Evolutionary conservation across 2,329 filamentous ascomycete species (phyloP).

Genomic region (Madurella fahalii): DNA sequence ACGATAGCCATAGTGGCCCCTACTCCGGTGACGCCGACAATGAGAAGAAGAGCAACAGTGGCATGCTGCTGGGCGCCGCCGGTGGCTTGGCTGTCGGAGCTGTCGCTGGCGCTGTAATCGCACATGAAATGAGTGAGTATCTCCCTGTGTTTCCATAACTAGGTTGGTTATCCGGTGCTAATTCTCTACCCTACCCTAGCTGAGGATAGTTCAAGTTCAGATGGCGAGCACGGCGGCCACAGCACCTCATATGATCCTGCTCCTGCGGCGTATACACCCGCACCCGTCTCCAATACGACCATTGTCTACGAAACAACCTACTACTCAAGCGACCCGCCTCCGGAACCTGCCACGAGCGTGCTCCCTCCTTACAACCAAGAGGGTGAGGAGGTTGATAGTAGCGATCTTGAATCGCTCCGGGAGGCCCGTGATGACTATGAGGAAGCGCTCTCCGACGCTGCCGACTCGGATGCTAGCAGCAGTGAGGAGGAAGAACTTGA

Average conservation of each 20-base stretch:
- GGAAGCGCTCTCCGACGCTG: conserved; percentile 19
- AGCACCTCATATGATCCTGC: neutral
- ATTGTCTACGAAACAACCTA: conserved; percentile 19
- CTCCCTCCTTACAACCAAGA: conserved; percentile 33
- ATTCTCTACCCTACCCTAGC: neutral
- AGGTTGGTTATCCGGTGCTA: neutral
- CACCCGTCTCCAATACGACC: conserved; percentile 4
- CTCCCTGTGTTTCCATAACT: neutral
- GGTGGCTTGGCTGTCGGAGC: conserved; percentile 55
- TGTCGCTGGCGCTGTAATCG: conserved; percentile 54
- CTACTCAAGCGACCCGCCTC: conserved; percentile 15
- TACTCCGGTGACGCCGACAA: conserved; percentile 26
- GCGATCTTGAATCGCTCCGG: conserved; percentile 40
- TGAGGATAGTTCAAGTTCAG: conserved; percentile 22
- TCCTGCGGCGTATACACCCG: too few relatives aligned
- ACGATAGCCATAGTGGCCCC: conserved; percentile 1
- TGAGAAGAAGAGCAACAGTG: conserved; percentile 42
- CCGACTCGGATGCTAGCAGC: conserved; percentile 22
- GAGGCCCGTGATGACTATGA: conserved; percentile 47
- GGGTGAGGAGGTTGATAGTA: conserved; percentile 36
- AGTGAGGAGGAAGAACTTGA: conserved; percentile 24
- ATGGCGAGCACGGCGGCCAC: conserved; percentile 8
- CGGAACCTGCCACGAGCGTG: conserved; percentile 5
- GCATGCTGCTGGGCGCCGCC: conserved; percentile 52
- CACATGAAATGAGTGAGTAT: conserved; percentile 51